Evolutionary conservation across 441 rosid genomes (phyloP), one percentile per base, ranked within the genome.

Genomic region (Hypseocharis bilobata): DNA sequence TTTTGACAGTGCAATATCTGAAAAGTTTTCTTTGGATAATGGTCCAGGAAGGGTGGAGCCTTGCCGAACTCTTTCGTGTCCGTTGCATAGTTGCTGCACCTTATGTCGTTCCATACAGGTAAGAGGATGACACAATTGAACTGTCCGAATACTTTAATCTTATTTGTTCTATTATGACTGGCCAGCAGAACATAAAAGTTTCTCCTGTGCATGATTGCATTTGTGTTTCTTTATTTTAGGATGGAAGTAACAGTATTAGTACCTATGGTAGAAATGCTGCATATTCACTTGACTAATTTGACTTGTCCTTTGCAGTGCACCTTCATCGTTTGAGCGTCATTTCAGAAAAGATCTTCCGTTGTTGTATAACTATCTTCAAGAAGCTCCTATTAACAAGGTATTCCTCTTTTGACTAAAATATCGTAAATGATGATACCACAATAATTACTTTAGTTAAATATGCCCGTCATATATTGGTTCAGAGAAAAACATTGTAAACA

Each of bases 41-140:
- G 63, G 44, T 70, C 38, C 75, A 89, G 96, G 96, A 92, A 82
- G 96, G 98, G 44, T 92, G 98, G 96, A 86, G 86, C 82, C 89
- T 92, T 56, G 98, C 94, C 10, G 96, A 92, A 66, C 89, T 81
- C 75, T 89, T 85, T 62, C 79, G 56, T 67, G 82, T 89, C 47
- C 87, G 69, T 45, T 88, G 96, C 62, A 72, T 88, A 58, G 85
- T 88, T 76, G 85, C 91, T 69, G 94, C 96, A 72, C 98, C 98
- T 60, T 92, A 92, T 81, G 89, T 86, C 65, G 91, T 92, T 76
- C 98, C 96, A 32, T 92, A 89, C 70, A 88, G 96, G 98, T 92
- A 71, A 75, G 22, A 13, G 45, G 1, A n/a, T n/a, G n/a, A n/a
- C n/a, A n/a, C n/a, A n/a, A n/a, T n/a, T n/a, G n/a, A n/a, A n/a